phyloP scores from a whole-genome alignment of 202 grass and related monocot species.

The Zoysia matrella region DNA sequence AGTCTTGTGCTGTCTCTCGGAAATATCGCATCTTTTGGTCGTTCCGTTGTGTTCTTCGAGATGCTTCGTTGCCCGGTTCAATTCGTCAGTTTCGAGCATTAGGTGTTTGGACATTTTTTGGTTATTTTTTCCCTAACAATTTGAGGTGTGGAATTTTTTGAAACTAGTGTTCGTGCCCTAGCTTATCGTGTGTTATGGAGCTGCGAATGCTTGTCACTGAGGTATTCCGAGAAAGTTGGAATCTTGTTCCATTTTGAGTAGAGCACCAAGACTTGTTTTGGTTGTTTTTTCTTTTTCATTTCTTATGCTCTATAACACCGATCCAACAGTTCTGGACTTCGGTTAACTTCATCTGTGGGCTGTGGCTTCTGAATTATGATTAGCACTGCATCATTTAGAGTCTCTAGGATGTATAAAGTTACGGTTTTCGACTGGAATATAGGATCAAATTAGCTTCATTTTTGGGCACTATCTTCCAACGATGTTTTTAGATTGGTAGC shows the following conservation, averaged over 20 bases:
- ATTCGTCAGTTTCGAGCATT: background rate
- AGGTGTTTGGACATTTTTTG: background rate
- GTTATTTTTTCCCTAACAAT: background rate
- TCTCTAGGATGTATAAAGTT: background rate
- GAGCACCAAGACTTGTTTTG: background rate
- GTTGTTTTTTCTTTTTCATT: background rate
- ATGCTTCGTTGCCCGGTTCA: background rate
- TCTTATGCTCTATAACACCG: background rate
- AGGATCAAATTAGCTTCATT: background rate
- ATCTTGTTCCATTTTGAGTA: conserved; percentile 12
- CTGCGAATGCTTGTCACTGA: conserved; percentile 30
- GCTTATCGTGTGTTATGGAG: background rate
- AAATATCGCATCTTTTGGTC: conserved; percentile 15
- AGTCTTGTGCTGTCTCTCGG: background rate
- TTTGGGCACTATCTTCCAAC: background rate
- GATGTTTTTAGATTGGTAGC: conserved; percentile 1
- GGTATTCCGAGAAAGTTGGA: conserved; percentile 34
- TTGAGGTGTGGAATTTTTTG: background rate
- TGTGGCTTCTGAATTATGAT: background rate
- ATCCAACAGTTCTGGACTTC: conserved; percentile 8
- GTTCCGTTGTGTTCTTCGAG: conserved; percentile 8
- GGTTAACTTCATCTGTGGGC: background rate
- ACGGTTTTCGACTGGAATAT: background rate
- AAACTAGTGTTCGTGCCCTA: background rate
- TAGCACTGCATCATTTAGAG: background rate